Evolutionary conservation across 176 grass and related monocot genomes (phyloP).

Genomic region (Carex scoparia): DNA sequence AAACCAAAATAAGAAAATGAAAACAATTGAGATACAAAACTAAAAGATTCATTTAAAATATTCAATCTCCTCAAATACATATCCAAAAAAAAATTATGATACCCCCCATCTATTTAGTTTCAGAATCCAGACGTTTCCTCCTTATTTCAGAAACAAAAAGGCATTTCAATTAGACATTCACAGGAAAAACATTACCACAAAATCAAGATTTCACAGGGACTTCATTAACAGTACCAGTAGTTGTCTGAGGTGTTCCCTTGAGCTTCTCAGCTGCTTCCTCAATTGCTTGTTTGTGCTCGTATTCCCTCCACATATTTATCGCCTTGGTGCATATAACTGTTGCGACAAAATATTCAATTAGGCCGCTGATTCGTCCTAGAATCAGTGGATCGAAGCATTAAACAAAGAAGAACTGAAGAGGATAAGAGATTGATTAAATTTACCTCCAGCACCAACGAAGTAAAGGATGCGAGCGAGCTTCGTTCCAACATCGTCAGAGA

Average conservation of each 20-base stretch:
- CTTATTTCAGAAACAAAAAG: background rate
- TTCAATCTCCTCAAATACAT: background rate
- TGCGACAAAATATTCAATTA: background rate
- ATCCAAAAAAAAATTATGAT: background rate
- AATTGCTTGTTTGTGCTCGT: slow-evolving; percentile 64
- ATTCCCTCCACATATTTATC: slow-evolving; percentile 72
- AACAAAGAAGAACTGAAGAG: background rate
- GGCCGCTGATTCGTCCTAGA: background rate
- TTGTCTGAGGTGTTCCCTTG: slow-evolving; percentile 15
- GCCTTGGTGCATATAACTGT: slow-evolving; percentile 88
- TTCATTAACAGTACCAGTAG: slow-evolving; percentile 26
- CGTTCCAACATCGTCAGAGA: slow-evolving; percentile 49
- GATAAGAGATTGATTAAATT: background rate
- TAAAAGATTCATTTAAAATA: background rate
- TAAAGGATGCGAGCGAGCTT: slow-evolving; percentile 77
- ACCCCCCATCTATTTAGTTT: background rate
- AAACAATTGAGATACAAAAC: background rate
- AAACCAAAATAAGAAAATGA: background rate
- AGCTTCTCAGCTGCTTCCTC: slow-evolving; percentile 18
- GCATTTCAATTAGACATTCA: background rate
- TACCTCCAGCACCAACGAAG: slow-evolving; percentile 85
- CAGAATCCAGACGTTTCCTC: background rate
- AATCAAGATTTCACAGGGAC: slow-evolving; percentile 53
- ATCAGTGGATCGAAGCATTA: background rate
- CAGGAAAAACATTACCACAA: slow-evolving; percentile 36